Percentiles rank a stretch among this genome's conserved stretches.
These are phyloP conservation scores for Paecilomyces variotii DNA, from an alignment of 2,329 filamentous ascomycete species.

Conservation along the genomic window DNA sequence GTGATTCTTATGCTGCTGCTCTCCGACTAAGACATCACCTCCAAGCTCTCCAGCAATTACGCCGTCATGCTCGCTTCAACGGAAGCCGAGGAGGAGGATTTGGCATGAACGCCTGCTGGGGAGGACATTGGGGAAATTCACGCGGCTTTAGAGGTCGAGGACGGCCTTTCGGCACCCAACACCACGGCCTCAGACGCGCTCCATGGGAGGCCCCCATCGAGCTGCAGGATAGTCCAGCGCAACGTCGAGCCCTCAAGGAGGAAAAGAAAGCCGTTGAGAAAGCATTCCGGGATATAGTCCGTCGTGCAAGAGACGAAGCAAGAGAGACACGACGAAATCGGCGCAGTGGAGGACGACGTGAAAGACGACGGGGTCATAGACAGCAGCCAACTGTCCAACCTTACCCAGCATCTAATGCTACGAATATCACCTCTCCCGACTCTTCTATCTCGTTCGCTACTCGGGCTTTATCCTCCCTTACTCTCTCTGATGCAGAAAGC, in stretches of 20 bases:
- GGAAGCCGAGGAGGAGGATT: neutral
- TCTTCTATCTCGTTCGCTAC: neutral
- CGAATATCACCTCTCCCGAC: neutral
- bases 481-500: neutral
- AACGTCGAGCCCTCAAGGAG: constrained; percentile 26
- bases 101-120: neutral
- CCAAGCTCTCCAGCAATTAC: constrained; percentile 23
- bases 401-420: neutral
- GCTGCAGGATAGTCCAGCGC: constrained; percentile 19
- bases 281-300: constrained; percentile 27
- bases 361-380: constrained; percentile 12
- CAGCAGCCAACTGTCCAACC: neutral
- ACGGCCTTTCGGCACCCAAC: neutral
- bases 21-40: constrained; percentile 29
- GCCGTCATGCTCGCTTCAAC: constrained; percentile 20
- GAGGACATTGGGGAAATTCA: neutral
- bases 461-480: neutral
- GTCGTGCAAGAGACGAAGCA: constrained; percentile 29
- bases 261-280: constrained; percentile 30
- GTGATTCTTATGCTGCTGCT: constrained; percentile 27
- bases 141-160: neutral
- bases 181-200: constrained; percentile 12
- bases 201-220: constrained; percentile 30
- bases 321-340: constrained; percentile 27
- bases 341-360: constrained; percentile 10